phyloP scores from a whole-genome alignment of 116 monocot genomes.

The Posidonia oceanica region DNA sequence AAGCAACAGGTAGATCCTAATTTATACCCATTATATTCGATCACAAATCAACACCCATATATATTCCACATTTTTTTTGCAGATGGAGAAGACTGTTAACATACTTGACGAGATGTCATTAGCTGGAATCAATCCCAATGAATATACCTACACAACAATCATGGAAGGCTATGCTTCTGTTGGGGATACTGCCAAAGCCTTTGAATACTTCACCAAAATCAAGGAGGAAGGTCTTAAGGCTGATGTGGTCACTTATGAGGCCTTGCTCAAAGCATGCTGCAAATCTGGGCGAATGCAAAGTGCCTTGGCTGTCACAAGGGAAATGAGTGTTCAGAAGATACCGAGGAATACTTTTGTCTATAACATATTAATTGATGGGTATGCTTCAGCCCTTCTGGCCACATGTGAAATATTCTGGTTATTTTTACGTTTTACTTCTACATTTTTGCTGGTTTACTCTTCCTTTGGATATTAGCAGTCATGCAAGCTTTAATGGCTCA shows the following conservation, averaged over 20 bases:
- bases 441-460: not conserved
- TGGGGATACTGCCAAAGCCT: conserved; percentile 88
- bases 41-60: not conserved
- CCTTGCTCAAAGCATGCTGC: conserved; percentile 93
- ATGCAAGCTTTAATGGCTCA: too few relatives aligned
- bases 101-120: conserved; percentile 67
- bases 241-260: conserved; percentile 86
- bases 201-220: conserved; percentile 93
- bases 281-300: conserved; percentile 97
- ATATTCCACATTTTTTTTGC: not conserved
- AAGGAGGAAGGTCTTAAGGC: conserved; percentile 74
- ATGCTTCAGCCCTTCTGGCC: conserved; percentile 8
- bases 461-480: not conserved
- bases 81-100: conserved; percentile 78
- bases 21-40: not conserved
- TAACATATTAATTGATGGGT: conserved; percentile 98
- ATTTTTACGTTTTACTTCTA: not conserved
- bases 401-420: not conserved
- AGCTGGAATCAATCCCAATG: conserved; percentile 63
- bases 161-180: conserved; percentile 89
- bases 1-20: conserved; percentile 48
- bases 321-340: conserved; percentile 67
- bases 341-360: conserved; percentile 78
- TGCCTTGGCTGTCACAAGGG: conserved; percentile 88
- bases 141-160: conserved; percentile 80